Conservation (phyloP, 768 basidiomycete genomes). For the Tylopilus intermedius region DNA sequence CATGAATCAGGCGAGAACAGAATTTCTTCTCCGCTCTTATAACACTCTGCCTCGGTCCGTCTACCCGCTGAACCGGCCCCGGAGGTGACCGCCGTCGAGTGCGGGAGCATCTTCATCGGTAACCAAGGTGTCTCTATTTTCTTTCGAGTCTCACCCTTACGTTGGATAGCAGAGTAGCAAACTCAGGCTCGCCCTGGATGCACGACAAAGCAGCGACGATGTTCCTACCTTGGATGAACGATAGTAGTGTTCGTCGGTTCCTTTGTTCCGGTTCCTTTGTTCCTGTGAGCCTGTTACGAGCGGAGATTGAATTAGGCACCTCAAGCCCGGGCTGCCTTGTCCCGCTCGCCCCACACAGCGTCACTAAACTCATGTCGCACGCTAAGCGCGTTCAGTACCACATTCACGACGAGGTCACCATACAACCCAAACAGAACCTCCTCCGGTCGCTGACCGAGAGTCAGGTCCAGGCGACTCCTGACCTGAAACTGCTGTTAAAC, state of each 20-base stretch:
- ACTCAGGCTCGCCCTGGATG: too few relatives aligned
- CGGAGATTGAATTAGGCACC: slow-evolving; percentile 28
- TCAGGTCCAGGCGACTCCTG: slow-evolving; percentile 58
- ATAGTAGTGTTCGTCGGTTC: too few relatives aligned
- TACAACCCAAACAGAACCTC: slow-evolving; percentile 59
- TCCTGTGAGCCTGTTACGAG: slow-evolving; percentile 6
- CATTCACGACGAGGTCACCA: neutral
- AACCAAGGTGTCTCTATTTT: too few relatives aligned
- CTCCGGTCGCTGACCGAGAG: slow-evolving; percentile 80
- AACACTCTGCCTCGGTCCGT: slow-evolving; percentile 7
- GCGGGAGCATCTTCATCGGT: too few relatives aligned
- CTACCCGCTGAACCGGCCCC: slow-evolving; percentile 5
- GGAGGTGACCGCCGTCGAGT: neutral
- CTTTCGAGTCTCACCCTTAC: neutral
- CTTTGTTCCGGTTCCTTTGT: too few relatives aligned
- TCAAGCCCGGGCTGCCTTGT: too few relatives aligned
- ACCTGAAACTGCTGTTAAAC: slow-evolving; percentile 76
- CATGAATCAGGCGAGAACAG: slow-evolving; percentile 26
- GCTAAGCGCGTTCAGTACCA: slow-evolving; percentile 23
- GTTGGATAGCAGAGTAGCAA: too few relatives aligned
- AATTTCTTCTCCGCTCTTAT: neutral
- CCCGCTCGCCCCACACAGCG: slow-evolving; percentile 31
- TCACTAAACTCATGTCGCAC: slow-evolving; percentile 25
- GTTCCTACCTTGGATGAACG: too few relatives aligned
- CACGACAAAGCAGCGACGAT: too few relatives aligned